Evolutionary conservation across 441 rosid species (phyloP).

Genomic region (Syzygium syzygioides): DNA sequence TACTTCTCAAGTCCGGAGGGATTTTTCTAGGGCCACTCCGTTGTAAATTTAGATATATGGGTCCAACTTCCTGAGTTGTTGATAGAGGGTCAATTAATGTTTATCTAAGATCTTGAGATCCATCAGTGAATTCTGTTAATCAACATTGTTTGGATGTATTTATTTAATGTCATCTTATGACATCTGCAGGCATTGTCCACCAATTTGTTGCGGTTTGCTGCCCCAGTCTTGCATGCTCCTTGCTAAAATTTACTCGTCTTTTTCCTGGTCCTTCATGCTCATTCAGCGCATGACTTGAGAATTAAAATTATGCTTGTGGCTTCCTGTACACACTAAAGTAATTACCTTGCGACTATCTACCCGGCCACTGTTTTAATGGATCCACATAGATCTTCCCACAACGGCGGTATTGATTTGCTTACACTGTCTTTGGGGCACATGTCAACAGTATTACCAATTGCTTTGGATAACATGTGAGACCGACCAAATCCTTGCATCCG

Average conservation of each 20-base stretch:
- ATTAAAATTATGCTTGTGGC: neutral
- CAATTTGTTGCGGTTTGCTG: neutral
- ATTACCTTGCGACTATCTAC: neutral
- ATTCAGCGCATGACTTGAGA: neutral
- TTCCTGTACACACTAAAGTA: neutral
- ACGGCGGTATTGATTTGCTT: neutral
- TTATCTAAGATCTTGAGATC: neutral
- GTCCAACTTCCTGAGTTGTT: neutral
- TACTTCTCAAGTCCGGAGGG: neutral
- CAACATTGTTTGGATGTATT: neutral
- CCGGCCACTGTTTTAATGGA: neutral
- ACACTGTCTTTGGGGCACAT: neutral
- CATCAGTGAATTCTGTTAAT: neutral
- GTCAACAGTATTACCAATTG: neutral
- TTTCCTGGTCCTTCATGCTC: neutral
- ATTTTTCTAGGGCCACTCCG: neutral
- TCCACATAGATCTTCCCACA: neutral
- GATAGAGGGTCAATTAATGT: neutral
- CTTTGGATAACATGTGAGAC: neutral
- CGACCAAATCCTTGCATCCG: neutral
- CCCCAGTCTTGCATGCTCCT: neutral
- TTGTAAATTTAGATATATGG: neutral
- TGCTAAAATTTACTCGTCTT: neutral
- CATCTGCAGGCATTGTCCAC: neutral
- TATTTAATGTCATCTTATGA: neutral